phyloP scores from a whole-genome alignment of 345 rosid genomes.

The Angophora floribunda region DNA sequence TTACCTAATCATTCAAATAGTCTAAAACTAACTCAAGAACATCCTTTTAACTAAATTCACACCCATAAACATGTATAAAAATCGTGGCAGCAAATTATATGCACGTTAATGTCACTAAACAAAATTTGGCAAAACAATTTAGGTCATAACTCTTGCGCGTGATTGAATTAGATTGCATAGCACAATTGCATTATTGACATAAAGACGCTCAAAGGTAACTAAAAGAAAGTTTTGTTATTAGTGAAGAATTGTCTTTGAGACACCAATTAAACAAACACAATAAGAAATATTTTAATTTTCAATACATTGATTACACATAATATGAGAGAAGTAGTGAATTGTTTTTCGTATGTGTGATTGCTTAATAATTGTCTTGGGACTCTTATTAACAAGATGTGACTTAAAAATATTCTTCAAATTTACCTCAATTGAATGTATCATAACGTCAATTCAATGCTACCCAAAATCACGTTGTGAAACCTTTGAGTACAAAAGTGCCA shows the following conservation, averaged over 20 bases:
- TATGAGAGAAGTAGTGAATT: neutral
- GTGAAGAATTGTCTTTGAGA: neutral
- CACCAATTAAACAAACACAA: neutral
- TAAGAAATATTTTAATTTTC: neutral
- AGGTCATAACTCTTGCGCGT: neutral
- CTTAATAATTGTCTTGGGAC: too few relatives aligned
- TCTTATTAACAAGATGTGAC: neutral
- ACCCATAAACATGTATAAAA: neutral
- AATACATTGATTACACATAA: neutral
- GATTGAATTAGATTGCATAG: neutral
- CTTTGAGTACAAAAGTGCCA: neutral
- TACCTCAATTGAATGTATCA: neutral
- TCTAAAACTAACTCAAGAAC: neutral
- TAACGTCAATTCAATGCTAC: neutral
- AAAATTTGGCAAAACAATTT: neutral
- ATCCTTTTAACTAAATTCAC: neutral
- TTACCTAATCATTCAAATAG: neutral
- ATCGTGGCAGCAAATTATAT: neutral
- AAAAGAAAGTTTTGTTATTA: neutral
- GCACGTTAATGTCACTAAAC: neutral
- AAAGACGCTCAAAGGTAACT: neutral
- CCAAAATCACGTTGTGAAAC: neutral
- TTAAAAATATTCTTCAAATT: neutral
- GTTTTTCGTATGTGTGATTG: neutral
- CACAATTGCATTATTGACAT: neutral